These are phyloP conservation scores for Monilinia fructicola DNA, from an alignment of 2,329 filamentous ascomycete species.

Conservation along the genomic window DNA sequence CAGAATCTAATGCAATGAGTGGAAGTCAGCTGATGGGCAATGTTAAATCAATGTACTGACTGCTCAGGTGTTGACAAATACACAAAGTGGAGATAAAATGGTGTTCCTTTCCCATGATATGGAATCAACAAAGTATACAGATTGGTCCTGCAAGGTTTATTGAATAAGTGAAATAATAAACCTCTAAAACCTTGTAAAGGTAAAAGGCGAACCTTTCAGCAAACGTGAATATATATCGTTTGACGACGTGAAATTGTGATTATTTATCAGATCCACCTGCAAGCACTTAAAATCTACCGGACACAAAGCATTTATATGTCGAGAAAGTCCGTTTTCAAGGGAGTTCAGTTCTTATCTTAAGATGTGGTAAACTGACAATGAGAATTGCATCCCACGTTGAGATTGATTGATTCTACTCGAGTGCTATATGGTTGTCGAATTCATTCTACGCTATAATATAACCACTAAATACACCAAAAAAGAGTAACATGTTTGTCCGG, in stretches of 20 bases:
- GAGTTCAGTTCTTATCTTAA: neutral
- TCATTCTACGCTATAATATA: neutral
- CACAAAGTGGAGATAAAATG: too few relatives aligned
- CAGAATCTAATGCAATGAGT: neutral
- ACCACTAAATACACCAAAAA: neutral
- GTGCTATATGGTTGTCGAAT: neutral
- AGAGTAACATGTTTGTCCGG: neutral
- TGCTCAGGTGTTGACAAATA: too few relatives aligned
- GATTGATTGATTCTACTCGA: neutral
- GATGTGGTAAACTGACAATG: neutral
- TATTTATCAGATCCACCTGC: neutral
- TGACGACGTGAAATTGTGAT: too few relatives aligned
- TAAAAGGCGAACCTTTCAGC: too few relatives aligned
- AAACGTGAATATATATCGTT: too few relatives aligned
- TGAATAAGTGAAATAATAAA: too few relatives aligned
- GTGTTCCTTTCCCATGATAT: too few relatives aligned
- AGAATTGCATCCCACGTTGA: neutral
- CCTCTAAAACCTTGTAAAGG: too few relatives aligned
- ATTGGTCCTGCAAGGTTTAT: too few relatives aligned
- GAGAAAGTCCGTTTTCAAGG: neutral
- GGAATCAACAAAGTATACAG: too few relatives aligned
- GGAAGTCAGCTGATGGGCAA: neutral
- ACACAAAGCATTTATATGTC: neutral
- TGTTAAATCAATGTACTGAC: too few relatives aligned
- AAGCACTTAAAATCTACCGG: neutral